A percentile compares a stretch with the other conserved stretches of the same genome.
Conservation (phyloP, 169 alveolate species). For the Eimeria zaria region DNA sequence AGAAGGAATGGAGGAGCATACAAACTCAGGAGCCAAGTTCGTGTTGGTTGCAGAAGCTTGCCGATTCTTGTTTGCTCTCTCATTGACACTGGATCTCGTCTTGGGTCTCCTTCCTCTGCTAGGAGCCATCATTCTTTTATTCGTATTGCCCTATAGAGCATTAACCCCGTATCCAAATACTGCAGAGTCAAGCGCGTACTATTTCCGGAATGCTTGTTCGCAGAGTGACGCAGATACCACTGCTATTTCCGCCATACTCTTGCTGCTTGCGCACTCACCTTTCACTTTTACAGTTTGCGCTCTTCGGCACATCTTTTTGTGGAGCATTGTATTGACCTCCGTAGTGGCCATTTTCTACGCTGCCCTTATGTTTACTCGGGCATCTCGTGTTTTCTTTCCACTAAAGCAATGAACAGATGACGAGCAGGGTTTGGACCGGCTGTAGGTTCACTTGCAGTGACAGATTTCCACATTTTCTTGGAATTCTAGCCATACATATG, state of each 20-base stretch:
- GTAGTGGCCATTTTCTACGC: constrained; percentile 31
- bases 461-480: background rate
- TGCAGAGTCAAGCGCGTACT: background rate
- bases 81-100: constrained; percentile 61
- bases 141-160: constrained; percentile 5
- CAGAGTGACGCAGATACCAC: constrained; percentile 8
- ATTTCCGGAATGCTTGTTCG: constrained; percentile 2
- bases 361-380: constrained; percentile 32
- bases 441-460: background rate
- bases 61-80: constrained; percentile 44
- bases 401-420: background rate
- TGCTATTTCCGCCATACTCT: background rate
- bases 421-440: background rate
- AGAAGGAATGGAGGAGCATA: background rate
- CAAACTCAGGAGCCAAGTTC: background rate
- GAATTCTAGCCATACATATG: background rate
- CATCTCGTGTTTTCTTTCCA: constrained; percentile 48
- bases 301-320: background rate
- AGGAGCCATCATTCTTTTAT: constrained; percentile 8
- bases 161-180: background rate
- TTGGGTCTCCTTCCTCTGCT: constrained; percentile 67
- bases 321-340: constrained; percentile 45
- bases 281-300: constrained; percentile 34
- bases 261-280: background rate
- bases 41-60: constrained; percentile 66